A percentile compares a stretch with the other conserved stretches of the same genome.
Conservation (phyloP, 768 basidiomycete genomes). For the Hygrocybe punicea region DNA sequence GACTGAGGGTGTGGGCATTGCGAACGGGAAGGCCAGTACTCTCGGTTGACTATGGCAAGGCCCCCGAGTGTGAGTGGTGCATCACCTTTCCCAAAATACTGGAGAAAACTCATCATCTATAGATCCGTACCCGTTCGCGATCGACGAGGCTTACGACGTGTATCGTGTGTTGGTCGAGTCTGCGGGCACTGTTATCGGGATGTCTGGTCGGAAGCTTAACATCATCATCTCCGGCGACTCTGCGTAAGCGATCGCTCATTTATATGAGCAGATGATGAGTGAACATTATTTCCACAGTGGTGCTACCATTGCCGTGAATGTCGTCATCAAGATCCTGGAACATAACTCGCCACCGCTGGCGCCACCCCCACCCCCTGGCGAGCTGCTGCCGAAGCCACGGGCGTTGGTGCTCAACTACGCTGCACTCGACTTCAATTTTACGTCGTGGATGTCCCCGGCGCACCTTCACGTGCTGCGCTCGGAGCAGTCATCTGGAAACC, state of each 20-base stretch:
- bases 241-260: constrained; percentile 62
- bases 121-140: constrained; percentile 97
- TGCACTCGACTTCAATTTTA: constrained; percentile 95
- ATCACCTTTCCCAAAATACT: not conserved
- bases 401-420: constrained; percentile 88
- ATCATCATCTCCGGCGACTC: constrained; percentile 89
- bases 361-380: constrained; percentile 31
- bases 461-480: constrained; percentile 80
- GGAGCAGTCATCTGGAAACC: constrained; percentile 81
- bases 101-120: not conserved
- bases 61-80: constrained; percentile 79
- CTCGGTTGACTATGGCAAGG: constrained; percentile 92
- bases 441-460: constrained; percentile 89
- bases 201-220: constrained; percentile 77
- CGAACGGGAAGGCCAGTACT: constrained; percentile 76
- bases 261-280: constrained; percentile 6
- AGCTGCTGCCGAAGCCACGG: constrained; percentile 63
- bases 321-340: constrained; percentile 84
- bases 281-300: constrained; percentile 56
- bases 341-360: constrained; percentile 35
- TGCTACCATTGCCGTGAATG: constrained; percentile 79
- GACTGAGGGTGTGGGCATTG: constrained; percentile 81
- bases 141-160: constrained; percentile 91
- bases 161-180: constrained; percentile 81
- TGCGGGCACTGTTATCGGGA: constrained; percentile 76